These are phyloP conservation scores for Fusarium temperatum DNA, from an alignment of 2,329 filamentous ascomycete species.

Conservation along the genomic window DNA sequence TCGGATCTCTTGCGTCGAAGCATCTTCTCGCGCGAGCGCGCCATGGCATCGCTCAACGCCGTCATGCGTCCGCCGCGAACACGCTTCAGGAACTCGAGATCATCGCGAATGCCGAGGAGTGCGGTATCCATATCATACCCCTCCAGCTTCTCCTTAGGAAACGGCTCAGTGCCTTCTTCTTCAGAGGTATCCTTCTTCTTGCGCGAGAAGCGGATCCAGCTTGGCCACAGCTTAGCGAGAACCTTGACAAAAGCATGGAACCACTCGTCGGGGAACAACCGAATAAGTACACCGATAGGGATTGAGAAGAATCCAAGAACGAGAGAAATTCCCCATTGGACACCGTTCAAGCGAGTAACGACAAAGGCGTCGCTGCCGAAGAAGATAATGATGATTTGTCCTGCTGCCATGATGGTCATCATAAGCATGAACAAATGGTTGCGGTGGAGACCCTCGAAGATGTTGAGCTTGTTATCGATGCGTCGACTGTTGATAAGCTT, in stretches of 20 bases:
- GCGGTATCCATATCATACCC: constrained; percentile 31
- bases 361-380: constrained; percentile 73
- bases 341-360: constrained; percentile 67
- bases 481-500: constrained; percentile 72
- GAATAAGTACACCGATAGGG: constrained; percentile 76
- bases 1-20: constrained; percentile 33
- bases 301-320: constrained; percentile 79
- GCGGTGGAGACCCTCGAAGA: constrained; percentile 73
- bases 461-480: constrained; percentile 86
- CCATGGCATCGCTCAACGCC: constrained; percentile 31
- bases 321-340: constrained; percentile 84
- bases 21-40: constrained; percentile 26
- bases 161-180: constrained; percentile 18
- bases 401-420: constrained; percentile 45
- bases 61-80: constrained; percentile 32
- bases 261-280: constrained; percentile 75
- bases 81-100: constrained; percentile 29
- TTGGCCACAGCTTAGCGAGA: constrained; percentile 23
- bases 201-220: constrained; percentile 19
- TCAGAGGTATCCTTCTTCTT: constrained; percentile 25
- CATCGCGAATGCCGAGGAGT: constrained; percentile 28
- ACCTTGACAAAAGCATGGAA: constrained; percentile 30
- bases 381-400: constrained; percentile 36
- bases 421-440: constrained; percentile 35
- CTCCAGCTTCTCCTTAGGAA: constrained; percentile 18